Base-by-base conservation (phyloP, 805 yeast genomes). In the Wickerhamomyces silvicola region DNA sequence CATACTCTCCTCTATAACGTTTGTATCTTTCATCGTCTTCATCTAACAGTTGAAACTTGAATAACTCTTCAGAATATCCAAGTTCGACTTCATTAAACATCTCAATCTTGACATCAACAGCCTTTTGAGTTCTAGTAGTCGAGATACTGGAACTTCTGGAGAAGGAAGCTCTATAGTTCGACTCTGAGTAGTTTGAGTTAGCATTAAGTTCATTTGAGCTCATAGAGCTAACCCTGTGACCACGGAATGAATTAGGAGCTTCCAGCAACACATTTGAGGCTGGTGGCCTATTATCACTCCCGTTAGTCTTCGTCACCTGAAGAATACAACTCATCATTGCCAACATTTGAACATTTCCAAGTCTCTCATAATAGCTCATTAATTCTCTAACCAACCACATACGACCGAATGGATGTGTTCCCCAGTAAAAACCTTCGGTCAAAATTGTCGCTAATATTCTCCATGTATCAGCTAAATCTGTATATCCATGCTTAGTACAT, bases 271-370 rank as follows among this genome's bases (percentile, higher is more conserved):
- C n/a, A n/a, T n/a, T n/a, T n/a, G n/a, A n/a, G n/a, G 18, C 16
- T 2, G 8, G 8, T 10, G 20, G 21, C n/a, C n/a, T n/a, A n/a
- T n/a, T n/a, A 15, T n/a, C 25, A 16, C 10, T 16, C 2, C 8
- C 5, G 10, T 10, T 7, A 16, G n/a, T 13, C 8, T 15, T 32
- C 10, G 45, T 39, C 2, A 36, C 43, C 24, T 44, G 40, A 35
- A 83, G 57, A 5, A 85, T 66, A 56, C 95, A 84, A 4, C 90
- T 73, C 42, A 87, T 56, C 86, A 84, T 82, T 1, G 94, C 95
- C 16, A 88, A 60, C 95, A 90, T 85, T 54, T 90, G 97, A 18
- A 85, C 57, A 47, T 90, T 81, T 2, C 78, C 75, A 25, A 64
- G 49, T 21, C 47, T 57, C 45, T 80, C 92, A 50, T 78, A 86